Evolutionary conservation across 257 asterid genomes (phyloP), one percentile per base, ranked within the genome.

Genomic region (Solanum dulcamara): DNA sequence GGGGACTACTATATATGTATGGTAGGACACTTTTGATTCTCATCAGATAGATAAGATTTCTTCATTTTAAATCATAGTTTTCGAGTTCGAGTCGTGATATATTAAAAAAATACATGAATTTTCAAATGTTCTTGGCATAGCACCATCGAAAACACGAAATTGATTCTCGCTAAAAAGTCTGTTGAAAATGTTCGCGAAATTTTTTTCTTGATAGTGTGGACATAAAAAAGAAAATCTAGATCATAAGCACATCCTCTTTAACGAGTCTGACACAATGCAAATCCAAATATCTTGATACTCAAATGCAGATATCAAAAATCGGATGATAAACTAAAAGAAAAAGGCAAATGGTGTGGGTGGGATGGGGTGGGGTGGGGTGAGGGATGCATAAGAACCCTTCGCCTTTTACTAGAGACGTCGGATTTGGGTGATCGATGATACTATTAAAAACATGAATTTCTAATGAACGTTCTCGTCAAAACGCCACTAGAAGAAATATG

Each of bases 321-420:
- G 7, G 2, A 30, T 7, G n/a, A 30, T 66, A 8, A 30, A 15
- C 20, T 7, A 7, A 11, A 30, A 66, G 5, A 30, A 30, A 30
- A 30, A 13, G 18, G 72, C 12, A 14, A 64, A 62, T n/a, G n/a
- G n/a, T n/a, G n/a, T n/a, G n/a, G n/a, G n/a, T n/a, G n/a, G n/a
- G n/a, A n/a, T n/a, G 10, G 1, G 20, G n/a, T 15, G n/a, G 1
- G 4, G 1, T 6, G 33, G 33, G 15, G 1, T 5, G 4, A 3
- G 66, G 26, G 18, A 60, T 10, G 32, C 66, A n/a, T 57, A 3
- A 42, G 4, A 48, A 20, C 18, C 0, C 2, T 24, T 26, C 35
- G 12, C 30, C 5, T 17, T 2, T 26, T 1, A 26, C 35, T 5
- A 26, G 10, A 62, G 18, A 12, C 6, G 2, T 62, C 2, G 14